Base-by-base conservation (phyloP, 176 grass and related monocot genomes). In the Juncus inflexus region DNA sequence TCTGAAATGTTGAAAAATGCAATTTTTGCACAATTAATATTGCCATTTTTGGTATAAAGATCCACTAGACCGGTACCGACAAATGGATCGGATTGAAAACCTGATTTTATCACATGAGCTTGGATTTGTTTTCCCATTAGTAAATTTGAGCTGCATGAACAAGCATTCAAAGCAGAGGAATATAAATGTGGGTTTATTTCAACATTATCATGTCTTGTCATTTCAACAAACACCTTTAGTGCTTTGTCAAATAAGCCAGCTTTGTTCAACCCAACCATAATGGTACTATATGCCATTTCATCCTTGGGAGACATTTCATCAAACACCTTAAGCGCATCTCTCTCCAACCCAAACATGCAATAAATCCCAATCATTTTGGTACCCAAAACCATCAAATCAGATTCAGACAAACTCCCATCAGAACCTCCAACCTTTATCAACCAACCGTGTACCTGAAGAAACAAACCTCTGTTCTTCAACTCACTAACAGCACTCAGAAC, bases 371-470 rank as follows among this genome's bases (percentile, higher is more conserved):
- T 39, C 61, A 83, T 66, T 58, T 76, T 57, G 43, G 74, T 73
- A 43, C 42, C 51, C 14, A 61, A 39, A 8, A 78, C 60, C 12
- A 64, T 61, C 12, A 78, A 14, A 3, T 83, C 74, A 3, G 54
- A 67, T 19, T 12, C 12, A 9, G 61, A 49, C n/a, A 66, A 4
- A 5, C 4, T 5, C 9, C 43, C 43, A 9, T 2, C 9, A 0
- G 40, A 63, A 9, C 6, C 11, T 45, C 11, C 36, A 6, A 67
- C 1, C 60, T 83, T 83, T 54, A 63, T 16, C 3, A 65, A 16
- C 15, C 55, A 82, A 60, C 58, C 65, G 50, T 82, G 79, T n/a
- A 82, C 42, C 56, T 82, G 79, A 40, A 70, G 57, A 60, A 82
- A 42, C 43, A 82, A 55, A 42, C 6, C 38, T 16, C 12, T 16